phyloP scores from a whole-genome alignment of 257 asterid species.

The Penstemon barbatus region DNA sequence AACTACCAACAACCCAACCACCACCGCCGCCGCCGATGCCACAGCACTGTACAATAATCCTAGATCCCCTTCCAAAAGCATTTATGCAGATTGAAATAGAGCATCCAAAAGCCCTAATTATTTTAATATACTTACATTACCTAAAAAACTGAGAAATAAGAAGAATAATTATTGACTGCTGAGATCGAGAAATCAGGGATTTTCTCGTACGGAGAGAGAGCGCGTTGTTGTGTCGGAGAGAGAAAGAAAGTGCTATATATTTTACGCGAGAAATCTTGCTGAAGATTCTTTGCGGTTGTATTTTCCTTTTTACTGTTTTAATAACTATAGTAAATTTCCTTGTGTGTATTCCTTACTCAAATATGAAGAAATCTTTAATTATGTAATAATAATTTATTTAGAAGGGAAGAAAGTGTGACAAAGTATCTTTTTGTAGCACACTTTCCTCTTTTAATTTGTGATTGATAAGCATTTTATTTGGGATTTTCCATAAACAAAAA shows the following conservation, averaged over 20 bases:
- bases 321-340: not conserved
- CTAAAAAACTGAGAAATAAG: not conserved
- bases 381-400: too few species aligned
- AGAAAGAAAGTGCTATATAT: not conserved
- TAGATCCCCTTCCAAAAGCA: slow-evolving; percentile 69
- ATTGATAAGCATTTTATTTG: too few species aligned
- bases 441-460: too few species aligned
- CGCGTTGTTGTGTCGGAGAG: not conserved
- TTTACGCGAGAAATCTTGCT: not conserved
- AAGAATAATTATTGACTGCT: not conserved
- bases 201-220: slow-evolving; percentile 14
- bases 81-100: slow-evolving; percentile 41
- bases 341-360: slow-evolving; percentile 20
- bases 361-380: slow-evolving; percentile 21
- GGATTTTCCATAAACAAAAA: too few species aligned
- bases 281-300: slow-evolving; percentile 17
- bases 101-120: slow-evolving; percentile 51
- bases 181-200: slow-evolving; percentile 19
- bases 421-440: not conserved
- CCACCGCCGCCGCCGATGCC: slow-evolving; percentile 42
- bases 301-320: not conserved
- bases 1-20: slow-evolving; percentile 46
- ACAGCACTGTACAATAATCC: slow-evolving; percentile 43
- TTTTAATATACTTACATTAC: not conserved
- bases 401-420: not conserved